These are phyloP conservation scores for Cladosporium sp. DNA, from an alignment of 2,329 filamentous ascomycete genomes.

Conservation along the genomic window DNA sequence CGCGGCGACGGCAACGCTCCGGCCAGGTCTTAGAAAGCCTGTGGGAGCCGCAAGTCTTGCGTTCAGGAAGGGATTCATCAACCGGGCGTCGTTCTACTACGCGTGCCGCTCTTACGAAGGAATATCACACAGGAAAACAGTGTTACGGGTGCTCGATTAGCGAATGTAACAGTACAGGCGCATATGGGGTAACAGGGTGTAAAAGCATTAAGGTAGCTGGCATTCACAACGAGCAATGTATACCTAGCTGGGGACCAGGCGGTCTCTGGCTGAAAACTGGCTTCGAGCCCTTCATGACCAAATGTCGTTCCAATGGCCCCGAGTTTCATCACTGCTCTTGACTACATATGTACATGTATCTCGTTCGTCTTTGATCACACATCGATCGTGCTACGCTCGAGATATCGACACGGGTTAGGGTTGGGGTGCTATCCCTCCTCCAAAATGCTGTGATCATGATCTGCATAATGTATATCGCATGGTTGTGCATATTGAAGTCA, in stretches of 20 bases:
- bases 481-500: no score
- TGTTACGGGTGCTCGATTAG: conserved; percentile 10
- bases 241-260: conserved; percentile 6
- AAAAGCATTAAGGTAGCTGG: conserved; percentile 17
- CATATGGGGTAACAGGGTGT: conserved; percentile 15
- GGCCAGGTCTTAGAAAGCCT: conserved; percentile 13
- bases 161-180: conserved; percentile 19
- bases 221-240: conserved; percentile 14
- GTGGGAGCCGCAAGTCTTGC: not conserved
- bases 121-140: conserved; percentile 1
- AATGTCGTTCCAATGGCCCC: not conserved
- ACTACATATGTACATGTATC: no score
- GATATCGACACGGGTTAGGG: no score
- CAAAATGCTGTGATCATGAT: no score
- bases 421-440: no score
- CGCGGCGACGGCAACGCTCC: conserved; percentile 17
- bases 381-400: no score
- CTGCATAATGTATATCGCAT: no score
- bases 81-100: not conserved
- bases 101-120: not conserved
- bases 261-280: not conserved
- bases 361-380: no score
- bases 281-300: conserved; percentile 7
- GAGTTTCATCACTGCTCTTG: not conserved
- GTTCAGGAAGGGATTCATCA: not conserved